Evolutionary conservation across 2,329 filamentous ascomycete species (phyloP), one percentile per base, ranked within the genome.

Genomic region (Mycosphaerelloides madeirae): DNA sequence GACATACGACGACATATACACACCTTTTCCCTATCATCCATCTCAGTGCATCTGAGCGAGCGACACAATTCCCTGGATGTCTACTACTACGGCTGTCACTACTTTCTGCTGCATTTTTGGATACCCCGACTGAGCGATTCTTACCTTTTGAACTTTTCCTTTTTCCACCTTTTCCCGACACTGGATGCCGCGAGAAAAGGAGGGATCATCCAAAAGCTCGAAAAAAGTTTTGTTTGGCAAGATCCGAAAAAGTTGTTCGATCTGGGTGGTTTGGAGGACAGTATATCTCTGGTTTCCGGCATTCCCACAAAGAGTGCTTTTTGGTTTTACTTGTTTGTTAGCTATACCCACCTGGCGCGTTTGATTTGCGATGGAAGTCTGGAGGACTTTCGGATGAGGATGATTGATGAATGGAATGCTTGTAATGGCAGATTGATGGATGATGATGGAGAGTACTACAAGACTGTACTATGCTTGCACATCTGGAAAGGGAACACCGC

Each of bases 11-110:
- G 20, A 44, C 22, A 11, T 33, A 34, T 29, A 31, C 14, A 16
- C 29, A 31, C 31, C 37, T 28, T 29, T 29, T 40, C n/a, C 9
- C 28, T 15, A 19, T 29, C 32, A 37, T 28, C 28, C 20, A 29
- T 31, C n/a, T 20, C 34, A 31, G 8, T 38, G 41, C 46, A 41
- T 49, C 41, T 22, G 28, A 49, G 46, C 46, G 46, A 43, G 34
- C 33, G 41, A 22, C 25, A 29, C 20, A 14, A 19, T 19, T 15
- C 20, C 20, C 8, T n/a, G 20, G 31, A 42, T 33, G 12, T 29
- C 28, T n/a, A 29, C 8, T n/a, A n/a, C 28, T 8, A 29, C 28
- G 28, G 28, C 28, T 29, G 28, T 29, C 28, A 16, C 13, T n/a
- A 32, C 13, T 32, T 32, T n/a, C 31, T 32, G 22, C 22, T 25